A percentile compares a stretch with the other conserved stretches of the same genome.
Evolutionary conservation across 805 yeast species (phyloP).

Genomic region (Spathaspora boniae): DNA sequence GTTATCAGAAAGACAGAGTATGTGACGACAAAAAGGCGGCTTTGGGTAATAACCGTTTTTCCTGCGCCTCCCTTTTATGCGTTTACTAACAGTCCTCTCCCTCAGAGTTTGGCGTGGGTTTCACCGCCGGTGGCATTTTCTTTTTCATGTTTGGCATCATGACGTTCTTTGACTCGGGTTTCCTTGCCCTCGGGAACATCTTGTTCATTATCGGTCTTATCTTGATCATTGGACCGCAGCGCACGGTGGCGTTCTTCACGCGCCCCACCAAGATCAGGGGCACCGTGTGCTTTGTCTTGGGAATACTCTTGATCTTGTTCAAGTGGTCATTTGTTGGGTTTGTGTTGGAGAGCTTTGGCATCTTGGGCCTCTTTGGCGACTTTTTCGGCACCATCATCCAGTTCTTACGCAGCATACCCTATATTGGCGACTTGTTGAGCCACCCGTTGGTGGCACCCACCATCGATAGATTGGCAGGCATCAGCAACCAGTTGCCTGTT

Average conservation of each 20-base stretch:
- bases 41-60: too few species aligned
- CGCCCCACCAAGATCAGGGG: constrained; percentile 88
- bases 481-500: constrained; percentile 37
- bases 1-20: constrained; percentile 76
- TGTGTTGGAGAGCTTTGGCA: constrained; percentile 81
- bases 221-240: constrained; percentile 82
- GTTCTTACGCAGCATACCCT: constrained; percentile 82
- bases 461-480: constrained; percentile 41
- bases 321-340: constrained; percentile 85
- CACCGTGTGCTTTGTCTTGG: constrained; percentile 70
- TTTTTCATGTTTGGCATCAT: constrained; percentile 79
- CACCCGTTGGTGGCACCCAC: constrained; percentile 80
- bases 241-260: constrained; percentile 78
- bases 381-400: constrained; percentile 86
- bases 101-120: constrained; percentile 85
- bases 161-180: constrained; percentile 83
- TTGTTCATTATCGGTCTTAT: constrained; percentile 77
- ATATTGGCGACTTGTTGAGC: constrained; percentile 80
- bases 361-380: constrained; percentile 86
- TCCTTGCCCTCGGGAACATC: constrained; percentile 85
- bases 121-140: constrained; percentile 80
- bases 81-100: not conserved
- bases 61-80: not conserved
- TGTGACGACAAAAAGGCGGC: too few species aligned
- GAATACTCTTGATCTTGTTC: constrained; percentile 69